phyloP scores from a whole-genome alignment of 345 rosid genomes.

The Iberis pinnata region DNA sequence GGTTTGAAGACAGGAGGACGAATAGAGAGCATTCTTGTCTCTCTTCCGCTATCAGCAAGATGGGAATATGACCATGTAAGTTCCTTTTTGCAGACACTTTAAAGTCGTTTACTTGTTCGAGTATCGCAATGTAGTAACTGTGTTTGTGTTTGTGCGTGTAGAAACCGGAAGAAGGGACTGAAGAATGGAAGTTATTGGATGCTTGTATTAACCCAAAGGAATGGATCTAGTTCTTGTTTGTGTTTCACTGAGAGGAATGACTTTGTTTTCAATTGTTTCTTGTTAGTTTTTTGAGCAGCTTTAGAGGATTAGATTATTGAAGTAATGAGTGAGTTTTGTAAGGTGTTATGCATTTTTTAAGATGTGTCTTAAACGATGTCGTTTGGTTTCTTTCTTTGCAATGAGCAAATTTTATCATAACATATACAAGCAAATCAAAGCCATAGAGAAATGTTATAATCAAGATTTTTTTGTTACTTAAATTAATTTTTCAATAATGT shows the following conservation, averaged over 20 bases:
- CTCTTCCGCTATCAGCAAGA: constrained; percentile 84
- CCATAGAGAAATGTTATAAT: too few relatives aligned
- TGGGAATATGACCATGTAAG: constrained; percentile 98
- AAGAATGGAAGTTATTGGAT: constrained; percentile 94
- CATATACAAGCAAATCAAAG: too few relatives aligned
- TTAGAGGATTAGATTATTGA: too few relatives aligned
- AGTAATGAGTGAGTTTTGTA: neutral
- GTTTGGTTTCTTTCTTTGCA: too few relatives aligned
- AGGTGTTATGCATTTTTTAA: constrained; percentile 13
- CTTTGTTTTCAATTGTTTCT: constrained; percentile 18
- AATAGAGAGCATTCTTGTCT: constrained; percentile 95
- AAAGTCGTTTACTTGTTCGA: neutral
- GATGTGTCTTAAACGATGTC: constrained; percentile 3
- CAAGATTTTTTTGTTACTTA: too few relatives aligned
- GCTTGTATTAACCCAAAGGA: constrained; percentile 97
- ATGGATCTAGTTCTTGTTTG: constrained; percentile 42
- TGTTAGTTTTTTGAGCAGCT: constrained; percentile 5
- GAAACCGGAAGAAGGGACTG: constrained; percentile 95
- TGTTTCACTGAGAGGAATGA: constrained; percentile 7
- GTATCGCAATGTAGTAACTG: constrained; percentile 19
- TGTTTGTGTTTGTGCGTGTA: constrained; percentile 31
- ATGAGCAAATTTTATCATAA: too few relatives aligned
- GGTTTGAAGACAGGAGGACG: constrained; percentile 96
- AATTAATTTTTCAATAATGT: too few relatives aligned
- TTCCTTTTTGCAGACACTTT: neutral